Base-by-base conservation (phyloP, 371 early-diverging fungal species). In the Mucor saturninus region DNA sequence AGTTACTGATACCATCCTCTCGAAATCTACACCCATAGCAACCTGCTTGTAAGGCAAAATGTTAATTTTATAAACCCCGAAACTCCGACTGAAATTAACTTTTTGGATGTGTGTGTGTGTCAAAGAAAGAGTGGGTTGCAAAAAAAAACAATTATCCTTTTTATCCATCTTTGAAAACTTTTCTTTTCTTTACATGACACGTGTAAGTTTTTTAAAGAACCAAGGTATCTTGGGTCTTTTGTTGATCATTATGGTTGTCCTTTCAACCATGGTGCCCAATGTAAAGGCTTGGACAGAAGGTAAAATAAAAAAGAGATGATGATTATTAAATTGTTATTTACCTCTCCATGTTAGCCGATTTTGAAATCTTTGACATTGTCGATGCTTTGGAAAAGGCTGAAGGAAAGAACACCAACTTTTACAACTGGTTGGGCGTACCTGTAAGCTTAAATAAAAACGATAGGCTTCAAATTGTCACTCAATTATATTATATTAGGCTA, bases 311-410 rank as follows among this genome's bases (percentile, higher is more conserved):
- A 52, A 52, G 30, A 51, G 30, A 51, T 51, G 53, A 58, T 35
- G 46, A 48, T 21, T n/a, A 40, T 40, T 31, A 50, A 10, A 15
- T 4, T 13, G 31, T 11, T 30, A 10, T 13, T 28, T 4, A 21
- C 21, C 26, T n/a, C 50, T 32, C 32, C 4, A 6, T 21, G 13
- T 11, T 64, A 82, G 83, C 75, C 30, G 93, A 93, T 74, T 89
- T 88, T 71, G 92, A 92, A 75, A 93, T 93, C 64, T 93, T 93
- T 76, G 92, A 92, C 76, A 83, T 93, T 43, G 88, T 89, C 38
- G 92, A 93, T 72, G 86, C 87, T 42, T 77, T 93, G 54, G 89
- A 89, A 70, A 85, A 80, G 59, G 73, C 80, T 15, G 87, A 88
- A 72, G 88, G 90, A n/a, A 69, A 84, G 28, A 85, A 84, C 26